phyloP scores from a whole-genome alignment of 192 early-diverging fungal species.

The Coemansia umbellata region DNA sequence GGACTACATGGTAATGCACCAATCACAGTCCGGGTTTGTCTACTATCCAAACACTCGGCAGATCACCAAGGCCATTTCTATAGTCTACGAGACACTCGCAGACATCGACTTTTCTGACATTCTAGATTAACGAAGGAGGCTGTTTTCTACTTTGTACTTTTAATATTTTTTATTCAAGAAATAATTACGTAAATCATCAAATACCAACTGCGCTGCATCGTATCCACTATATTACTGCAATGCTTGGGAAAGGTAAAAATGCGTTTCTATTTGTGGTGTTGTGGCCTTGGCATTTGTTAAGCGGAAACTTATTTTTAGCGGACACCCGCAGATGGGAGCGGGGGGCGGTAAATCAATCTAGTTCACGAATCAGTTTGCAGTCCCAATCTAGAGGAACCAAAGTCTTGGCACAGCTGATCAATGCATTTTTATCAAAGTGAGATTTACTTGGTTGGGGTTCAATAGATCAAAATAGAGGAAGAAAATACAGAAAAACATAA shows the following conservation, averaged over 20 bases:
- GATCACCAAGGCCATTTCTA: conserved; percentile 14
- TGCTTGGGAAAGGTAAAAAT: neutral
- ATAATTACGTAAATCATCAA: too few species aligned
- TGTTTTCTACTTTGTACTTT: too few species aligned
- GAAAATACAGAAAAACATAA: too few species aligned
- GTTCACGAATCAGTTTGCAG: too few species aligned
- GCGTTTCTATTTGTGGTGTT: neutral
- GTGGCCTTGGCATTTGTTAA: neutral
- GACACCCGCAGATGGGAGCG: too few species aligned
- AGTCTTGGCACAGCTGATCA: neutral
- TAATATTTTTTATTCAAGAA: too few species aligned
- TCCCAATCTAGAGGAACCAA: too few species aligned
- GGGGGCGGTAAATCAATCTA: neutral
- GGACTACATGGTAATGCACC: conserved; percentile 6
- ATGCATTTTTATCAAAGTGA: neutral
- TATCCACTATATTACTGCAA: neutral
- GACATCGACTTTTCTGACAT: conserved; percentile 22
- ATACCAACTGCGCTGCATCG: neutral
- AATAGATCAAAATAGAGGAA: neutral
- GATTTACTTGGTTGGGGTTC: neutral
- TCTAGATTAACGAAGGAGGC: neutral
- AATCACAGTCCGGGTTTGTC: conserved; percentile 13
- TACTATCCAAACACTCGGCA: conserved; percentile 25
- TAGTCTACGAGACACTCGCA: conserved; percentile 19
- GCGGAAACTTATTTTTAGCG: neutral